Conservation (phyloP, 257 asterid species). For the Lantana camara region DNA sequence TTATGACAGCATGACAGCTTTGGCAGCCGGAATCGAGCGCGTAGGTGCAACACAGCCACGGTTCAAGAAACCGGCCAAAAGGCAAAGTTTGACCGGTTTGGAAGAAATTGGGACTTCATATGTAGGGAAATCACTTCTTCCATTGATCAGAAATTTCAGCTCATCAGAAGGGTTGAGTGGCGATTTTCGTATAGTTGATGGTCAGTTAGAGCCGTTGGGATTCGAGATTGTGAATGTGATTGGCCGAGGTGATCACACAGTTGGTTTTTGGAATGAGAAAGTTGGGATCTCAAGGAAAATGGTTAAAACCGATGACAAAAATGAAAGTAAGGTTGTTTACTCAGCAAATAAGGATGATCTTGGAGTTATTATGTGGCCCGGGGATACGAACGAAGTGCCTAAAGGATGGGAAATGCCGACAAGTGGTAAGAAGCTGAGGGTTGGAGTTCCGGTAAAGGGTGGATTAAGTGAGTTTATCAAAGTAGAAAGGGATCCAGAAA, state of each 20-base stretch:
- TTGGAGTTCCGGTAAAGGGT: slow-evolving; percentile 43
- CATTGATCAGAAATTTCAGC: slow-evolving; percentile 28
- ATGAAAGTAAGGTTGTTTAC: not conserved
- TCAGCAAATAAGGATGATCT: slow-evolving; percentile 34
- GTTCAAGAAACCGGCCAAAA: slow-evolving; percentile 8
- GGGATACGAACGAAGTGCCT: slow-evolving; percentile 31
- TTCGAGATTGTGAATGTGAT: slow-evolving; percentile 52
- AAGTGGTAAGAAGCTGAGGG: slow-evolving; percentile 36
- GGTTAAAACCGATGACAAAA: slow-evolving; percentile 1
- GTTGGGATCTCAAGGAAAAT: slow-evolving; percentile 35
- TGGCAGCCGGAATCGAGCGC: slow-evolving; percentile 42
- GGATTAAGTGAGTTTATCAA: slow-evolving; percentile 41
- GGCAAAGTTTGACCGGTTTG: slow-evolving; percentile 34
- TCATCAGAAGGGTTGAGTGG: slow-evolving; percentile 48
- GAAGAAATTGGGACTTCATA: slow-evolving; percentile 43
- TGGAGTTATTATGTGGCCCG: slow-evolving; percentile 46
- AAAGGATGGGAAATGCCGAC: slow-evolving; percentile 52
- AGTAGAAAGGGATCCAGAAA: slow-evolving; percentile 35
- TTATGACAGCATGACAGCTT: slow-evolving; percentile 38
- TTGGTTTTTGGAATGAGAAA: slow-evolving; percentile 50
- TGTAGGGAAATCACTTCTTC: slow-evolving; percentile 35
- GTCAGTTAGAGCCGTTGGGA: slow-evolving; percentile 42
- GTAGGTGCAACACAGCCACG: slow-evolving; percentile 21
- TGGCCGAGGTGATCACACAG: slow-evolving; percentile 29
- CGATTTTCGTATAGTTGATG: slow-evolving; percentile 35